Base-by-base conservation (phyloP, 2,329 filamentous ascomycete species). In the Colletotrichum zoysiae region DNA sequence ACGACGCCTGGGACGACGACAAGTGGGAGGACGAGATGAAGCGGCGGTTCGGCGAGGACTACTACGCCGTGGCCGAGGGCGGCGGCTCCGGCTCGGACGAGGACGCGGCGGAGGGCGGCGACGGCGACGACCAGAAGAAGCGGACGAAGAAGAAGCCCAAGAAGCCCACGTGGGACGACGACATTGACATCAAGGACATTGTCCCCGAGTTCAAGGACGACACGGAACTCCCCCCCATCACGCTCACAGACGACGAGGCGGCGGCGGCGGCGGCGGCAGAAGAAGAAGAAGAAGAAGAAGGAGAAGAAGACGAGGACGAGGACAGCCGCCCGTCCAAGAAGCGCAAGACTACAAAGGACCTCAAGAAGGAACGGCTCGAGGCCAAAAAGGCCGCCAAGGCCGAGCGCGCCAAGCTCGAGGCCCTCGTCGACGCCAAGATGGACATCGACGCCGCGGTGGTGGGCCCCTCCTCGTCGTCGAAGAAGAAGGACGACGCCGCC, bases 161-260 rank as follows among this genome's bases (percentile, higher is more conserved):
- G 86, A 97, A 97, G 83, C 94, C 94, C 12, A 93, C 90, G 74
- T 99, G 95, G 92, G 94, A 98, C 77, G 95, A 98, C 78, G 96
- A 99, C 79, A 98, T 99, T 77, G 95, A 98, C 79, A 98, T 99
- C 84, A 94, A 93, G 73, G 95, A 97, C 80, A 87, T 98, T 62
- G 85, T 97, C 38, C 95, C 94, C 1, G 94, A 97, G 73, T 97
- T 97, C 78, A 90, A 93, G 26, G 93, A 94, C 35, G 89, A 89
- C 8, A 83, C 86, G 70, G 79, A 58, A 30, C 83, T 86, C 61
- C 88, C 89, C 26, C 83, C 84, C 1, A 82, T 92, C 71, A 83
- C 83, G 1, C 82, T 92, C 1, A 89, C 89, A 6, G 88, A 91
- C 74, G 84, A 80, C 9, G 81, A 86, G n/a, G 84, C 83, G 18